Evolutionary conservation across 2,329 filamentous ascomycete species (phyloP), one percentile per base, ranked within the genome.

Genomic region (Exophiala sp.): DNA sequence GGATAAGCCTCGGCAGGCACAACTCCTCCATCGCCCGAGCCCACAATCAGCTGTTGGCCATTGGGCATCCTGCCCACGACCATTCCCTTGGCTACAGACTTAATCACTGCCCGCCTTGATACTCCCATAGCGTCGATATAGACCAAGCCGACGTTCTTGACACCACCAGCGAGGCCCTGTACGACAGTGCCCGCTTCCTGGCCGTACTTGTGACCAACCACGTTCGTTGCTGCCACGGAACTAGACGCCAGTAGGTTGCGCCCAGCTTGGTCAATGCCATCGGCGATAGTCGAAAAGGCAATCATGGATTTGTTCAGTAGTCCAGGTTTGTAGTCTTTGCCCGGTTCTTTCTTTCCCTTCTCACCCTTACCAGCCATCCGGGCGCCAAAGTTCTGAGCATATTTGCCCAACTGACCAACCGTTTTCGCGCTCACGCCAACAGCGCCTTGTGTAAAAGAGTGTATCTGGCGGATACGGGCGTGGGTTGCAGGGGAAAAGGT

Each of bases 121-220:
- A 99, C 94, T 34, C 94, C 94, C 0, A 91, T 87, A 1, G 95
- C 92, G 65, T 99, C 94, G 57, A 99, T 96, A 68, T 99, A 99
- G 32, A 99, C 94, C 24, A 99, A 78, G 5, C 91, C 94, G 6
- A 97, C 94, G 62, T 97, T 99, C 78, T 94, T 96, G 65, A 96
- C 85, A 20, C 91, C 92, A 4, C 89, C 86, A 1, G 90, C 88
- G 16, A 99, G 72, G 49, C 88, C 79, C 39, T 79, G 79, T 1
- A 90, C 86, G 12, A 97, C 78, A 34, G 85, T 79, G 12, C 91
- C 89, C 0, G 94, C 94, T 71, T 99, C 90, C 1, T 81, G 68
- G 3, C 94, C 94, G 76, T 91, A 99, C 59, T 84, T 86, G 71
- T 97, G 94, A n/a, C 85, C 82, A 2, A 97, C 89, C 47, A 96